phyloP scores from a whole-genome alignment of 805 yeast genomes.

The Ogataea glucozyma region DNA sequence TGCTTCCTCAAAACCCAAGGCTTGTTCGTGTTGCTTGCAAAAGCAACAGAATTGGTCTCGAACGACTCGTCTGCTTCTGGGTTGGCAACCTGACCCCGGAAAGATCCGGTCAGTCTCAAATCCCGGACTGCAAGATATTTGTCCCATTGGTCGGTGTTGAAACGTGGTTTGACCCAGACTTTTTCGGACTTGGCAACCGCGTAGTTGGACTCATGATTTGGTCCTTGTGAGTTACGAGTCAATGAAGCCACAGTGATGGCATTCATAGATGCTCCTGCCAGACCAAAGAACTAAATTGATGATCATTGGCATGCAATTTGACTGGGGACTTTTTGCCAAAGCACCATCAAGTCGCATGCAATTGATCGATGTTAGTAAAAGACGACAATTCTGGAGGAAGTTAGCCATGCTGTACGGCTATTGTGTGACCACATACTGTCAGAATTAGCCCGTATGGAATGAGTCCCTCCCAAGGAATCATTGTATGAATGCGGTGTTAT shows the following conservation, averaged over 20 bases:
- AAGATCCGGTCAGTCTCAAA: constrained; percentile 70
- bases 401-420: too few relatives aligned
- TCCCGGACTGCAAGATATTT: constrained; percentile 67
- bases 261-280: constrained; percentile 54
- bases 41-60: constrained; percentile 60
- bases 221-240: constrained; percentile 37
- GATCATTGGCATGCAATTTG: neutral
- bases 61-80: constrained; percentile 76
- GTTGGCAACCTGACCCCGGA: constrained; percentile 65
- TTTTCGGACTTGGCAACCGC: constrained; percentile 44
- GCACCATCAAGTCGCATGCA: neutral
- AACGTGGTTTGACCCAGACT: constrained; percentile 55
- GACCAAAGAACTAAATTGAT: constrained; percentile 43
- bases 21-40: constrained; percentile 33
- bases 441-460: constrained; percentile 62
- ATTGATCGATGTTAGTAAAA: neutral
- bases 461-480: constrained; percentile 73
- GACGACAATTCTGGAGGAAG: too few relatives aligned
- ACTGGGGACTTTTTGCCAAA: neutral
- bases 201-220: constrained; percentile 37
- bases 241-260: constrained; percentile 32
- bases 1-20: constrained; percentile 43
- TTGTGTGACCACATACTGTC: constrained; percentile 46
- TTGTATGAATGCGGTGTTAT: constrained; percentile 23
- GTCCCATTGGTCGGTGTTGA: constrained; percentile 56